Conservation (phyloP, 2,329 filamentous ascomycete genomes). For the Penicillium sp. region DNA sequence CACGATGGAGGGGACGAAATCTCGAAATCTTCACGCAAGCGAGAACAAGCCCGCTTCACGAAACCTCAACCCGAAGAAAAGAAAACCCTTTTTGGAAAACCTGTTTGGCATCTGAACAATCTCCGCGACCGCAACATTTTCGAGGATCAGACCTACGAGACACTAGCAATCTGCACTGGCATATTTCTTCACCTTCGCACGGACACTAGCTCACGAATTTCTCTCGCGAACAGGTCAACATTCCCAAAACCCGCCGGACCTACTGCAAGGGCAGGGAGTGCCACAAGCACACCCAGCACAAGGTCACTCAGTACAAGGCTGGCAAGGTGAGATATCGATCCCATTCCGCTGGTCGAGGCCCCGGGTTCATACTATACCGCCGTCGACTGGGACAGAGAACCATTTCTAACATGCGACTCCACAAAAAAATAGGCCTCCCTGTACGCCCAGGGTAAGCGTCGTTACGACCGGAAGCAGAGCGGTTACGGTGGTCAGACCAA, state of each 20-base stretch:
- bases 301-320: slow-evolving; percentile 96
- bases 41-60: background rate
- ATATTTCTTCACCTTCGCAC: slow-evolving; percentile 8
- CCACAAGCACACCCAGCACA: slow-evolving; percentile 89
- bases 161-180: slow-evolving; percentile 5
- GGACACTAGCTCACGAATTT: slow-evolving; percentile 32
- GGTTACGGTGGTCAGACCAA: slow-evolving; percentile 99
- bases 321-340: slow-evolving; percentile 68
- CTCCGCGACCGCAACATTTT: slow-evolving; percentile 7
- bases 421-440: slow-evolving; percentile 69
- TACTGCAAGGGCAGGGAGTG: slow-evolving; percentile 97
- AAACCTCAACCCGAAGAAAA: background rate
- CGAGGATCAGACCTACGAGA: background rate
- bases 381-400: slow-evolving; percentile 3
- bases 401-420: slow-evolving; percentile 28
- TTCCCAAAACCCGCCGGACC: slow-evolving; percentile 96
- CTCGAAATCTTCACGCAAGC: background rate
- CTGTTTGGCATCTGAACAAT: background rate
- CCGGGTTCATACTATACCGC: background rate
- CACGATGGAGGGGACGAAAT: background rate
- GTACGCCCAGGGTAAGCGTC: slow-evolving; percentile 98
- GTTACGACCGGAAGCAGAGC: slow-evolving; percentile 98
- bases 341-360: background rate
- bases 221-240: slow-evolving; percentile 73
- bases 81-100: background rate